Evolutionary conservation across 2,329 filamentous ascomycete species (phyloP), one percentile per base, ranked within the genome.

Genomic region (Alternaria brassicae): DNA sequence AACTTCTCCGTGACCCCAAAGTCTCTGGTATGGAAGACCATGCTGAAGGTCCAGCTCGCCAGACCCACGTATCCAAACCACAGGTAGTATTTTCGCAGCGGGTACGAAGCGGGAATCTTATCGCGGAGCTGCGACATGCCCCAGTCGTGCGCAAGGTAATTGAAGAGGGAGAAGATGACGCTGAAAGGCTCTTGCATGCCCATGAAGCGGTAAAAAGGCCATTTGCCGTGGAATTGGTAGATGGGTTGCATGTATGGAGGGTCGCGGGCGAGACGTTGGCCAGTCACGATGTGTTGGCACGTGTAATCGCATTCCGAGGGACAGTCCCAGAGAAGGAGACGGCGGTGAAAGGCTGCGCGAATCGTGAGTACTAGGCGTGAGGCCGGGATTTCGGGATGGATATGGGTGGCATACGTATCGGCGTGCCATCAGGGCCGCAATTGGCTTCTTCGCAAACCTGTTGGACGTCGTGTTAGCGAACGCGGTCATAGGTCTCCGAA

Each of bases 181-280:
- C 89, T 93, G 77, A 93, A 92, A 59, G 94, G 93, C 81, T 99
- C 95, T 81, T 99, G 95, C 82, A 97, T 90, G 77, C 95, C 95
- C 53, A 96, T 80, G 73, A 97, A 85, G 67, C 95, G 91, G 78
- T 89, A 84, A 81, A 99, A 99, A 37, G 95, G 95, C 95, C 95
- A 99, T 85, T 99, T 99, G 30, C 95, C 95, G 81, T 99, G 93
- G 83, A 93, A 99, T 81, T 99, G 95, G 56, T 94, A 89, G 49
- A 97, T 79, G 10, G 88, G 85, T 28, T 87, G 78, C 63, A 86
- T 81, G 81, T 88, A 88, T 1, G 86, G 86, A 32, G 86, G 86
- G 60, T 87, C 85, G 63, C 85, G 82, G 25, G 86, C 81, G 66
- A 93, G 80, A 64, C 94, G 92, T 58, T 81, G 81, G 69, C 86